Evolutionary conservation across 352 stramenopile genomes (phyloP), one percentile per base, ranked within the genome.

Genomic region (Elongisporangium prolatum): DNA sequence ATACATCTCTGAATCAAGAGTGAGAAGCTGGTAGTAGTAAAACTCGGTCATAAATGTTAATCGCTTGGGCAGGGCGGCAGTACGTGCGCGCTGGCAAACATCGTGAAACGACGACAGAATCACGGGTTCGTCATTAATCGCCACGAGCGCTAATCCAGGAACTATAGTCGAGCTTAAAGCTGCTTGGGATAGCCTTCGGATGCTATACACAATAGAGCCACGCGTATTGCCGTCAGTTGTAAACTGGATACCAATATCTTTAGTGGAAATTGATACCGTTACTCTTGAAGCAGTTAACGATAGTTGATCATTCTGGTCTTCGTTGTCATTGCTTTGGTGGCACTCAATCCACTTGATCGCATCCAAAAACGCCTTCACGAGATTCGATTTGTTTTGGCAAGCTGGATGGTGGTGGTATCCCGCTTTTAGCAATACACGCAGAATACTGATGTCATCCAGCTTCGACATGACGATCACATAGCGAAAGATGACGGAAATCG

Each of bases 41-140:
- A 92, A 89, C 53, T 93, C 84, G 8, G 79, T 82, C 63, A 95
- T 72, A 54, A 95, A 95, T 6, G 80, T 91, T 21, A 95, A 63
- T 11, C 80, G 79, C 62, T 95, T 95, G 0, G 86, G 86, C 17
- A 95, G 61, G 7, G 72, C 44, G 5, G 86, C 86, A 9, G 75
- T 77, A 24, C 83, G 79, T 3, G 93, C 59, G 5, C 67, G 72
- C 13, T 77, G 69, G 38, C 84, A 78, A 14, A 94, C 81, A n/a
- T 93, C 86, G n/a, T 75, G 68, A 25, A 93, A 89, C 8, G 86
- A 65, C 79, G 91, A 91, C 0, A 84, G 59, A 21, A 93, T 76
- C 28, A 95, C 86, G 5, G 86, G 81, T 38, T 90, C 80, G 25
- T 89, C 79, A 44, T 95, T 95, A 54, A 95, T 85, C 1, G 82